Base-by-base conservation (phyloP, 192 early-diverging fungal species). In the Linnemannia zychae region DNA sequence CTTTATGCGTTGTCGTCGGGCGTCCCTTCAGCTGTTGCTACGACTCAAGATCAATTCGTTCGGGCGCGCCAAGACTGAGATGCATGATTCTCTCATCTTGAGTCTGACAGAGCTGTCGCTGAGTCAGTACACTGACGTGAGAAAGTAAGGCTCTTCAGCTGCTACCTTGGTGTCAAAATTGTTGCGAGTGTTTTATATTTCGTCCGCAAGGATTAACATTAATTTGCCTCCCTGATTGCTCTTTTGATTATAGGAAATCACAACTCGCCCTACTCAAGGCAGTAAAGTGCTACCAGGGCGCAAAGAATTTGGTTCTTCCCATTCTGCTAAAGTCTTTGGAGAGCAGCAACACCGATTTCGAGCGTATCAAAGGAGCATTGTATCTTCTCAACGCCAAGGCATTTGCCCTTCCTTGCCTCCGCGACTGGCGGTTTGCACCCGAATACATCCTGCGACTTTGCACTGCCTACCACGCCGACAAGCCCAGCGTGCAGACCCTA, bases 331-430 rank as follows among this genome's bases (percentile, higher is more conserved):
- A 92, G 28, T 86, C 88, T 13, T 67, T 93, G 4, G 79, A 89
- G 37, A 88, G 81, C n/a, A 74, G 60, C 31, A 82, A 78, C 7
- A 87, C 86, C 18, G 84, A 88, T n/a, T 78, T 87, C 33, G 91
- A 95, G 72, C 86, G 89, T 37, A 90, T 94, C 84, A 96, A 96
- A 60, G 95, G 94, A 16, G 92, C 94, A 1, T 80, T 96, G 37
- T 95, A 93, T 79, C 70, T 96, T 28, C 78, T 96, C 5, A 86
- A 87, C 37, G 87, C 86, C 9, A 90, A 86, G 20, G 77, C 89
- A 0, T 82, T 94, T 49, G 75, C 94, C 38, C 53, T 89, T 57
- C 86, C 90, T 28, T 89, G 89, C 65, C 68, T 94, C 38, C 88
- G 88, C 5, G 91, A 94, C 76, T 94, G 91, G 90, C 69, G 88